Conservation (phyloP, 306 rosid genomes). For the Cucurbita moschata region DNA sequence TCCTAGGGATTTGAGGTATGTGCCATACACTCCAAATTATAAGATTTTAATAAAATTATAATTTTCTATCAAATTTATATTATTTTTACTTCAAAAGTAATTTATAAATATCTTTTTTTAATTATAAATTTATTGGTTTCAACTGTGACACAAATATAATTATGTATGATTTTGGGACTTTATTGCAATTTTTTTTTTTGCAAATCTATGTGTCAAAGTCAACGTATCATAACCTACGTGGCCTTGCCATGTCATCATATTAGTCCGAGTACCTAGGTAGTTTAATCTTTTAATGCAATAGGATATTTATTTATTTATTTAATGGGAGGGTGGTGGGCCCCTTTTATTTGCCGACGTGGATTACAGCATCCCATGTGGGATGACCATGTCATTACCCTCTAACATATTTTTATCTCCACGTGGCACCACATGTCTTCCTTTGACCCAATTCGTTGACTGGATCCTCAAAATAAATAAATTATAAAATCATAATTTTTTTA, state of each 20-base stretch:
- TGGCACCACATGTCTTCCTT: constrained; percentile 5
- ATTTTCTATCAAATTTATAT: too few relatives aligned
- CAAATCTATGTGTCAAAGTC: background rate
- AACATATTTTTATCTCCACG: background rate
- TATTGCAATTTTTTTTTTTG: background rate
- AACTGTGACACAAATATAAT: background rate
- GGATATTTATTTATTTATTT: background rate
- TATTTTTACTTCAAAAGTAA: too few relatives aligned
- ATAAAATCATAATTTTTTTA: too few relatives aligned
- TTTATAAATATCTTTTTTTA: too few relatives aligned
- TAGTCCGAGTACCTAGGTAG: background rate
- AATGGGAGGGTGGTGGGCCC: background rate
- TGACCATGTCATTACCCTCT: constrained; percentile 12
- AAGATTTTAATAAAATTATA: background rate
- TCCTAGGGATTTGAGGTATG: background rate
- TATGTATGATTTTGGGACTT: background rate
- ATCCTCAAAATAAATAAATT: background rate
- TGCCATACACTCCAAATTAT: background rate
- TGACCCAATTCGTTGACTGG: constrained; percentile 11
- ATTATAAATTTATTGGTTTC: too few relatives aligned
- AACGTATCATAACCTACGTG: background rate
- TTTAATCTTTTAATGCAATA: background rate
- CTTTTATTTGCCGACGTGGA: background rate
- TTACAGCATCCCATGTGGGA: constrained; percentile 18
- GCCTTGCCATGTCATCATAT: background rate